phyloP scores from a whole-genome alignment of 208 protist genomes.

The Herpetomonas samuelpessoai region DNA sequence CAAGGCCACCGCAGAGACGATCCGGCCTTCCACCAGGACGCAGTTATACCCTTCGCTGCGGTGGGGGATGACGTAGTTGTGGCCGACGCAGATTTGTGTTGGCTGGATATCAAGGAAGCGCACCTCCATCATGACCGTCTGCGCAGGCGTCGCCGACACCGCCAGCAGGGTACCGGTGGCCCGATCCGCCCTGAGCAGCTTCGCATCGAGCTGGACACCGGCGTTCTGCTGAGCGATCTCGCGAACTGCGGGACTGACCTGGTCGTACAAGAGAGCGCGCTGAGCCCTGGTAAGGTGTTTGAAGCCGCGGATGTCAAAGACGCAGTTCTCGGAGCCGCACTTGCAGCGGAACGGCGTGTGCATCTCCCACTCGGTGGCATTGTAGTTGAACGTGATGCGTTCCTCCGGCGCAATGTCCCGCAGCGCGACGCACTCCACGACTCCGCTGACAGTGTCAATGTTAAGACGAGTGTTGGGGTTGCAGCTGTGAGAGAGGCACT shows the following conservation, averaged over 20 bases:
- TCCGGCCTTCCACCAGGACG: slow-evolving; percentile 72
- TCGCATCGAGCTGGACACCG: slow-evolving; percentile 41
- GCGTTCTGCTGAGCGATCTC: slow-evolving; percentile 33
- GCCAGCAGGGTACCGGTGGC: slow-evolving; percentile 32
- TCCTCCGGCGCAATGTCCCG: slow-evolving; percentile 60
- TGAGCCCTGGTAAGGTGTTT: slow-evolving; percentile 65
- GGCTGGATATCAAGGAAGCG: slow-evolving; percentile 70
- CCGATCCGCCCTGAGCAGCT: slow-evolving; percentile 22
- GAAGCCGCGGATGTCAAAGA: slow-evolving; percentile 72
- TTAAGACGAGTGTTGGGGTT: slow-evolving; percentile 69
- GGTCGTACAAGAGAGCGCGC: slow-evolving; percentile 28
- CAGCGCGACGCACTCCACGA: slow-evolving; percentile 73
- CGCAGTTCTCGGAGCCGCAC: slow-evolving; percentile 53
- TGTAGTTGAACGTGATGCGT: slow-evolving; percentile 79
- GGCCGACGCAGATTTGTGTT: slow-evolving; percentile 51
- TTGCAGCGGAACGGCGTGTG: slow-evolving; percentile 66
- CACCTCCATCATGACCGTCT: slow-evolving; percentile 61
- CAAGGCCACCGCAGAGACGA: slow-evolving; percentile 47
- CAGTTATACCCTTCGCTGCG: slow-evolving; percentile 42
- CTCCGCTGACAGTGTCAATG: slow-evolving; percentile 59
- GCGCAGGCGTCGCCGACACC: slow-evolving; percentile 24
- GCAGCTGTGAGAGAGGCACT: slow-evolving; percentile 85
- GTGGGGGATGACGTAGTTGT: slow-evolving; percentile 58
- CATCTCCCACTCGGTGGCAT: slow-evolving; percentile 85
- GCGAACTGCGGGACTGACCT: slow-evolving; percentile 59